Evolutionary conservation across 306 rosid species (phyloP).

Genomic region (Citrullus mucosospermus): DNA sequence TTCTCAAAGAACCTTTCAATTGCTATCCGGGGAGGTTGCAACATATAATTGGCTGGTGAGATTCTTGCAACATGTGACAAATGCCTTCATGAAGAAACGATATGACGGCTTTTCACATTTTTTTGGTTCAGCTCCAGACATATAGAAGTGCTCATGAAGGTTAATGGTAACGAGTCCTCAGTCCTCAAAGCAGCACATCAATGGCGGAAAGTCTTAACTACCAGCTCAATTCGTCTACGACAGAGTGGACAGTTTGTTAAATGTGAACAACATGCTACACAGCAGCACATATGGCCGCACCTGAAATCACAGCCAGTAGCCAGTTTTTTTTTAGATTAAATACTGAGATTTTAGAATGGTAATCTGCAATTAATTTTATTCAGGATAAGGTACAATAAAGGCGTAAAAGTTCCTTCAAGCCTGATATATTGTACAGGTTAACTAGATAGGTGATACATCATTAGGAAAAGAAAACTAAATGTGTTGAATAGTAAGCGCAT

Average conservation of each 20-base stretch:
- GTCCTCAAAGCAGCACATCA: conserved; percentile 15
- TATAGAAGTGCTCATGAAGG: neutral
- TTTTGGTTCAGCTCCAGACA: neutral
- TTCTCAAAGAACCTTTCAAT: neutral
- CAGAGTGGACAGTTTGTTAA: conserved; percentile 88
- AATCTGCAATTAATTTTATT: neutral
- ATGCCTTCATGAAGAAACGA: neutral
- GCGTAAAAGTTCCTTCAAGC: neutral
- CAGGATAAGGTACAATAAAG: neutral
- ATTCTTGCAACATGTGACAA: neutral
- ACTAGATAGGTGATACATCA: neutral
- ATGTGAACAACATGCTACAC: conserved; percentile 71
- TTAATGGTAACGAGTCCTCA: neutral
- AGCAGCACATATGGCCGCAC: conserved; percentile 99
- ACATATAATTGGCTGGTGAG: neutral
- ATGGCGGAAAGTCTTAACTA: conserved; percentile 90
- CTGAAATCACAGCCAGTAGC: conserved; percentile 30
- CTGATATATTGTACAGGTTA: neutral
- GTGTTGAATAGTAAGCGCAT: neutral
- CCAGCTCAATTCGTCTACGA: conserved; percentile 71
- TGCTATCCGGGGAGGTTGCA: neutral
- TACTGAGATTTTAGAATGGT: neutral
- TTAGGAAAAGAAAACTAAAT: neutral
- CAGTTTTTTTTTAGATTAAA: neutral
- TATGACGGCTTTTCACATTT: neutral